These are phyloP conservation scores for Pseudopithomyces chartarum DNA, from an alignment of 2,329 filamentous ascomycete genomes.

Conservation along the genomic window DNA sequence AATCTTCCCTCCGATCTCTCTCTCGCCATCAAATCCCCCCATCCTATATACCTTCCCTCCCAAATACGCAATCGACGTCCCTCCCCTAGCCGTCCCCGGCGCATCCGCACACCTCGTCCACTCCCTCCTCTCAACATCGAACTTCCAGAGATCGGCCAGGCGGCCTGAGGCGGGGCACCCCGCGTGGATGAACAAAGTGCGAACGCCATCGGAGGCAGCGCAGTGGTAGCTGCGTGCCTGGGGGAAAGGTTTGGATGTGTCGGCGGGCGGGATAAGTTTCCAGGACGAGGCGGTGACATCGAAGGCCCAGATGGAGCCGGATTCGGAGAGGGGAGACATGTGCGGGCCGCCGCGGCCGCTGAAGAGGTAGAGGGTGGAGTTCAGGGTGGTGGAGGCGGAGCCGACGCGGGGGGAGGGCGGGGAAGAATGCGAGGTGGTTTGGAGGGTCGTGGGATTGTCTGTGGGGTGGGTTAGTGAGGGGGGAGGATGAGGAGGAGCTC, in stretches of 20 bases:
- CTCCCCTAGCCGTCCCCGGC: constrained; percentile 69
- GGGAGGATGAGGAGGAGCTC: not conserved
- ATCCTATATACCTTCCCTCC: constrained; percentile 74
- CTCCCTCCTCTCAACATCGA: constrained; percentile 65
- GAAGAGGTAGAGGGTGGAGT: constrained; percentile 77
- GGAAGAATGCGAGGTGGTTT: constrained; percentile 27
- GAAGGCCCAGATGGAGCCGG: constrained; percentile 77
- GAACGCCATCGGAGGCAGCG: constrained; percentile 67
- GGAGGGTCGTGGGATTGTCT: constrained; percentile 51
- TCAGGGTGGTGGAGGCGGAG: constrained; percentile 70
- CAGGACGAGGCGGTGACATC: constrained; percentile 68
- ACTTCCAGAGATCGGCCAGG: constrained; percentile 77
- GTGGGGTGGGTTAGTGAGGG: constrained; percentile 30
- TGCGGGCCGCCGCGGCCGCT: constrained; percentile 74
- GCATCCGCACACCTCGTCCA: constrained; percentile 74
- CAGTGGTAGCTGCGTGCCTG: constrained; percentile 73
- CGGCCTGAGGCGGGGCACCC: constrained; percentile 70
- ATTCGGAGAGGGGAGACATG: constrained; percentile 74
- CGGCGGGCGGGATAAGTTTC: constrained; percentile 65
- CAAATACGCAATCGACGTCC: constrained; percentile 68
- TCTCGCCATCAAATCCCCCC: constrained; percentile 76
- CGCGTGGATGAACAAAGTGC: constrained; percentile 76
- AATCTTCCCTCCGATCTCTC: constrained; percentile 71
- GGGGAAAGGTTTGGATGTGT: constrained; percentile 57
- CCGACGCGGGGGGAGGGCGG: constrained; percentile 74